Percentiles rank a stretch among this genome's conserved stretches.
Evolutionary conservation across 495 filamentous ascomycete genomes (phyloP).

Genomic region (Pyrenopolyporus hunteri): DNA sequence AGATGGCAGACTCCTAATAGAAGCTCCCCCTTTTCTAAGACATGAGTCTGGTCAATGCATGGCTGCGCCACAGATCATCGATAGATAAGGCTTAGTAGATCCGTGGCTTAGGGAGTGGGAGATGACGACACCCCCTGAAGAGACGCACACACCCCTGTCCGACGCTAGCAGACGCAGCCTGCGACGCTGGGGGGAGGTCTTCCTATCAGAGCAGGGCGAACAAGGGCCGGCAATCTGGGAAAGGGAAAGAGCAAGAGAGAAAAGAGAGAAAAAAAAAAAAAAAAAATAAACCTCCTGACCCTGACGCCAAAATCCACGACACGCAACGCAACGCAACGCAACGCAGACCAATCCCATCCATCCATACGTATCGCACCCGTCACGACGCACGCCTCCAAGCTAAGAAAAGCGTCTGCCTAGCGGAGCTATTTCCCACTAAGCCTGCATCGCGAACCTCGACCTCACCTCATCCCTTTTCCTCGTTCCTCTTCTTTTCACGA

Average conservation of each 20-base stretch:
- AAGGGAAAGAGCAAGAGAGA: too few relatives aligned
- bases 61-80: background rate
- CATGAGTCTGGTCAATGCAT: too few relatives aligned
- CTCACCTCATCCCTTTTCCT: background rate
- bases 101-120: background rate
- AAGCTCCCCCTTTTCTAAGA: too few relatives aligned
- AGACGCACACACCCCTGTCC: background rate
- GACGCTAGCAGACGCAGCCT: conserved; percentile 4
- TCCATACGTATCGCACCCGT: background rate
- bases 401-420: conserved; percentile 28
- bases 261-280: conserved; percentile 2
- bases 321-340: conserved; percentile 6
- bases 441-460: background rate
- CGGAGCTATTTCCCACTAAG: background rate
- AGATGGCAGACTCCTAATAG: too few relatives aligned
- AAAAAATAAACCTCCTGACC: background rate
- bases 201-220: conserved; percentile 2
- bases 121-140: conserved; percentile 15
- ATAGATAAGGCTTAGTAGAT: too few relatives aligned
- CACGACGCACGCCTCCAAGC: too few relatives aligned
- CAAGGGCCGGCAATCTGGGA: background rate
- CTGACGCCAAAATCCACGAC: background rate
- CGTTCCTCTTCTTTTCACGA: background rate
- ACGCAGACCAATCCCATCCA: conserved; percentile 12
- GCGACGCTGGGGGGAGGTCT: background rate